These are phyloP conservation scores for Oleoguttula mirabilis DNA, from an alignment of 495 filamentous ascomycete species.

Conservation along the genomic window DNA sequence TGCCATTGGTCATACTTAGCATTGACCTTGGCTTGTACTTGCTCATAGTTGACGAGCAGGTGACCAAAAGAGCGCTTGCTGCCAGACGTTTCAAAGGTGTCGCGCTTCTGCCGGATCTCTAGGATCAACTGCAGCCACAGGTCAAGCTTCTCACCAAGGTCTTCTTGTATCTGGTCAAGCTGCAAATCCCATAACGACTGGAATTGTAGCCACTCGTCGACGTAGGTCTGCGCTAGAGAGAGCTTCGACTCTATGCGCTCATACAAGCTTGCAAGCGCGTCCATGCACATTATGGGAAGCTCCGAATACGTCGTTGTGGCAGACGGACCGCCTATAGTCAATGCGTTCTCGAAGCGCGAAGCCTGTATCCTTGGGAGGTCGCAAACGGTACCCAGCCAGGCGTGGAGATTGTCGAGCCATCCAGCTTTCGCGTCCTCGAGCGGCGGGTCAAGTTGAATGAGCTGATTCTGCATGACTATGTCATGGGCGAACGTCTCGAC, in stretches of 20 bases:
- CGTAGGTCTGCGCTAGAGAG: slow-evolving; percentile 61
- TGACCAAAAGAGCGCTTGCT: slow-evolving; percentile 83
- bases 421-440: slow-evolving; percentile 82
- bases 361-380: slow-evolving; percentile 87
- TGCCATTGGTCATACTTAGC: slow-evolving; percentile 99
- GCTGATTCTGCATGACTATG: slow-evolving; percentile 89
- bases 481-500: slow-evolving; percentile 70
- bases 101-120: slow-evolving; percentile 83
- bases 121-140: slow-evolving; percentile 89
- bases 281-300: slow-evolving; percentile 69
- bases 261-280: slow-evolving; percentile 67
- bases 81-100: slow-evolving; percentile 92
- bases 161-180: slow-evolving; percentile 83
- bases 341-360: slow-evolving; percentile 68
- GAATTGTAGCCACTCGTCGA: slow-evolving; percentile 96
- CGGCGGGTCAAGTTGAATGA: slow-evolving; percentile 89
- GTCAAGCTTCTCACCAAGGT: slow-evolving; percentile 79
- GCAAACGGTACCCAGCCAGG: slow-evolving; percentile 86
- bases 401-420: slow-evolving; percentile 86
- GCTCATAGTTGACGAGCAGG: slow-evolving; percentile 89
- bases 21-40: slow-evolving; percentile 95
- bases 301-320: slow-evolving; percentile 66
- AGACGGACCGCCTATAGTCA: slow-evolving; percentile 53
- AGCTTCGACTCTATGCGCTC: slow-evolving; percentile 66
- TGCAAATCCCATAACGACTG: slow-evolving; percentile 97